Conservation (phyloP, 192 early-diverging fungal genomes). For the Dimargaris verticillata region DNA sequence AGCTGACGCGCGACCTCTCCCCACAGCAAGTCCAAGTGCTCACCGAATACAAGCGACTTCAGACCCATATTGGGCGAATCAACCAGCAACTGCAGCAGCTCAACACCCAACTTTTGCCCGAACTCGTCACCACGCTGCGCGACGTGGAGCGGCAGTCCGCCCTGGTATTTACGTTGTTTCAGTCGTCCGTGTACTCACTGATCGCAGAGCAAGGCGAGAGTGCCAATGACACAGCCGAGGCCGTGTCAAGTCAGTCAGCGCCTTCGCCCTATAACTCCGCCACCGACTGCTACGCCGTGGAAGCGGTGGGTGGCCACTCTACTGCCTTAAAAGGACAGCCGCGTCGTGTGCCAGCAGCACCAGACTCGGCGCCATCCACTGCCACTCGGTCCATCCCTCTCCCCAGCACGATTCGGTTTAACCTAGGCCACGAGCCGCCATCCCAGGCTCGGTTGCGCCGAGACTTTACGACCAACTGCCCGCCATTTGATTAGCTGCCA, state of each 20-base stretch:
- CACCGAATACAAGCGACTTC: background rate
- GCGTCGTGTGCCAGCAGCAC: too few relatives aligned
- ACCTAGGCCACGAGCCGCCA: background rate
- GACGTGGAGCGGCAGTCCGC: slow-evolving; percentile 3
- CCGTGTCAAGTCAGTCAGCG: too few relatives aligned
- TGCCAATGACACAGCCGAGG: too few relatives aligned
- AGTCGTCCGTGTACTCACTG: slow-evolving; percentile 4
- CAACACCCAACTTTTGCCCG: background rate
- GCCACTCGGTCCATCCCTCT: background rate
- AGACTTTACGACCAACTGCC: too few relatives aligned
- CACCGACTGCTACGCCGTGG: too few relatives aligned
- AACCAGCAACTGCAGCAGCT: background rate
- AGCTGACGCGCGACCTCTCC: too few relatives aligned
- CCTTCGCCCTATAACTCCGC: too few relatives aligned
- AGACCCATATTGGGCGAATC: background rate
- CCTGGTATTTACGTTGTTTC: slow-evolving; percentile 7
- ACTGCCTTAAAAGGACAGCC: too few relatives aligned
- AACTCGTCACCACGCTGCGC: background rate
- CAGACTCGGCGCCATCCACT: background rate
- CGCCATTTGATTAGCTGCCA: too few relatives aligned
- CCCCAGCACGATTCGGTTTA: background rate
- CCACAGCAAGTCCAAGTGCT: background rate
- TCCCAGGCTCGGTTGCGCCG: too few relatives aligned
- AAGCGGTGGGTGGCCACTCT: too few relatives aligned
- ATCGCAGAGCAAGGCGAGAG: slow-evolving; percentile 3